A percentile compares a stretch with the other conserved stretches of the same genome.
Evolutionary conservation across 768 basidiomycete genomes (phyloP).

Genomic region (Cyclocybe cylindracea): DNA sequence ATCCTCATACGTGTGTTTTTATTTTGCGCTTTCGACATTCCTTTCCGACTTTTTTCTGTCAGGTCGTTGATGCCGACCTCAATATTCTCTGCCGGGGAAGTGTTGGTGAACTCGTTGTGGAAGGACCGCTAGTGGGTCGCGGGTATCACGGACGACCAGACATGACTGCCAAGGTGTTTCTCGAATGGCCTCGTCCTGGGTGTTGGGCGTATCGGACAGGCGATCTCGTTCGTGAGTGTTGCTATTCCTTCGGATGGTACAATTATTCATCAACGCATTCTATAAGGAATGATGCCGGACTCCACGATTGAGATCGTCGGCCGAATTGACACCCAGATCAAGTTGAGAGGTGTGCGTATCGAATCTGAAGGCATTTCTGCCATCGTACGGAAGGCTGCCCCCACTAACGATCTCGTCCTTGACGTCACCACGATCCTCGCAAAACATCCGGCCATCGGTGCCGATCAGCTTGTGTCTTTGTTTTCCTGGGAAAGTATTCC

Average conservation of each 20-base stretch:
- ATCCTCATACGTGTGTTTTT: constrained; percentile 30
- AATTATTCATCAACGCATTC: background rate
- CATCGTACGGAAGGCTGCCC: constrained; percentile 35
- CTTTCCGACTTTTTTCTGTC: constrained; percentile 21
- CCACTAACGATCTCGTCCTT: constrained; percentile 23
- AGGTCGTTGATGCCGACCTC: constrained; percentile 45
- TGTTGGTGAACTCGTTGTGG: constrained; percentile 50
- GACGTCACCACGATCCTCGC: constrained; percentile 44
- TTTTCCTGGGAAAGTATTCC: constrained; percentile 42
- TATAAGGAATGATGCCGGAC: constrained; percentile 49
- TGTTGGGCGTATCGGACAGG: constrained; percentile 50
- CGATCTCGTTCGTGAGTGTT: constrained; percentile 41
- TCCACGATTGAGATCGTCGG: constrained; percentile 49
- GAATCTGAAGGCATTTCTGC: constrained; percentile 54
- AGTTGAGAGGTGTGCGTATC: constrained; percentile 54
- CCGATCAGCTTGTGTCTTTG: constrained; percentile 48
- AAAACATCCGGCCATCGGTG: constrained; percentile 42
- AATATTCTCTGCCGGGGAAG: constrained; percentile 44
- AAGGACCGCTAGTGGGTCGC: constrained; percentile 49
- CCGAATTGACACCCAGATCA: constrained; percentile 53
- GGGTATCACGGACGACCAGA: constrained; percentile 49
- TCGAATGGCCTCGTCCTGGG: constrained; percentile 42
- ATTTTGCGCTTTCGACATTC: background rate
- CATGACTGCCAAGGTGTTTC: constrained; percentile 45
- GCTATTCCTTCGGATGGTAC: background rate